These are phyloP conservation scores for Termitomyces sp. DNA, from an alignment of 768 basidiomycete species.

Conservation along the genomic window DNA sequence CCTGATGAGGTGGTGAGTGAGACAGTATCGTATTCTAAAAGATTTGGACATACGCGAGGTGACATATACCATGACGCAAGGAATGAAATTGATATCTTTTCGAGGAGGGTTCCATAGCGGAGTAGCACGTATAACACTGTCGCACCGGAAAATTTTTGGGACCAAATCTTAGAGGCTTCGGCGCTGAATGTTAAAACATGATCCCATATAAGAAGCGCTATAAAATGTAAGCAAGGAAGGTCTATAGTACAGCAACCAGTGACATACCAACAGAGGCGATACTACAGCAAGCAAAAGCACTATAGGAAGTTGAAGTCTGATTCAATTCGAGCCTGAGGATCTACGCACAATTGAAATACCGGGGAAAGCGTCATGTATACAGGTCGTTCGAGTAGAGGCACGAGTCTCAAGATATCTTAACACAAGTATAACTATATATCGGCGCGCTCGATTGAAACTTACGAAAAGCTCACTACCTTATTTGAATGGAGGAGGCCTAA, in stretches of 20 bases:
- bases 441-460: background rate
- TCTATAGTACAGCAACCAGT: background rate
- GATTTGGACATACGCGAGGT: constrained; percentile 17
- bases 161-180: constrained; percentile 23
- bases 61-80: constrained; percentile 27
- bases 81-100: constrained; percentile 23
- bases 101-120: constrained; percentile 24
- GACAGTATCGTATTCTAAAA: background rate
- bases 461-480: background rate
- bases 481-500: too few species aligned
- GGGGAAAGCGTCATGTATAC: constrained; percentile 4
- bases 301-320: background rate
- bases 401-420: too few species aligned
- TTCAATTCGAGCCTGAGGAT: background rate
- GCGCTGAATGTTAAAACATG: constrained; percentile 20
- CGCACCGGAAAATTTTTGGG: constrained; percentile 20
- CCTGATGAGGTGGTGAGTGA: background rate
- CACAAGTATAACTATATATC: background rate
- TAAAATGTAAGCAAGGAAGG: background rate
- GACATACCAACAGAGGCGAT: constrained; percentile 23
- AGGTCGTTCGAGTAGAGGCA: background rate
- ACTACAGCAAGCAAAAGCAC: constrained; percentile 25
- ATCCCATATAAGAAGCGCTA: constrained; percentile 26
- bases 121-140: constrained; percentile 21
- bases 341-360: constrained; percentile 6